Conservation (phyloP, 202 grass and related monocot species). For the Panicum virgatum region DNA sequence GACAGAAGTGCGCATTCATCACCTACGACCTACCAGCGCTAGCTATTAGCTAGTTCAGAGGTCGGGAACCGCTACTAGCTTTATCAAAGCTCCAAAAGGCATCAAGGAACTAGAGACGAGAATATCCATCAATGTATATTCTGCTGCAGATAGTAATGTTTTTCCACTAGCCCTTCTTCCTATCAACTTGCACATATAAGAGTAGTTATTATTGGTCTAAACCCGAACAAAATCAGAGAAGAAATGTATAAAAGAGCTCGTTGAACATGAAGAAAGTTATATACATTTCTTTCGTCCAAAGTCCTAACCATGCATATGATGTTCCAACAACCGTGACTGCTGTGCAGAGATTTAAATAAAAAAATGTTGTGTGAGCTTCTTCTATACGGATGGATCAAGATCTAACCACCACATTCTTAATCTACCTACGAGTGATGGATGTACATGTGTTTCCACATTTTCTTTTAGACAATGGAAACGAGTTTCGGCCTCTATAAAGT, state of each 20-base stretch:
- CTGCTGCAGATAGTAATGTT: neutral
- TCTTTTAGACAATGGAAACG: no score
- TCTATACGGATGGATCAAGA: neutral
- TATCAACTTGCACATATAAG: neutral
- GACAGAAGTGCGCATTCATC: neutral
- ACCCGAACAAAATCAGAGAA: neutral
- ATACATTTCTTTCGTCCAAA: neutral
- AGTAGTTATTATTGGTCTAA: neutral
- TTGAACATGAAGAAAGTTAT: neutral
- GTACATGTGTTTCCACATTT: neutral
- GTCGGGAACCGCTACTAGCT: neutral
- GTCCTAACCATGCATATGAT: neutral
- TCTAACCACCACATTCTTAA: neutral
- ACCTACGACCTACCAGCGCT: neutral
- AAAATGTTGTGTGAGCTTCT: neutral
- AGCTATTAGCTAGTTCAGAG: slow-evolving; percentile 1
- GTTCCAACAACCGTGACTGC: neutral
- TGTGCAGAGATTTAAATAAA: neutral
- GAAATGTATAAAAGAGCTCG: neutral
- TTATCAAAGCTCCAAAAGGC: neutral
- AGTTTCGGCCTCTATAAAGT: no score
- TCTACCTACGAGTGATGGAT: no score
- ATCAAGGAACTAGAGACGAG: neutral
- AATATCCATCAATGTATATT: neutral
- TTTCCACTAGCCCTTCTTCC: neutral